Conservation (phyloP, 148 eudicot species). For the Tetragonia tetragonoides region DNA sequence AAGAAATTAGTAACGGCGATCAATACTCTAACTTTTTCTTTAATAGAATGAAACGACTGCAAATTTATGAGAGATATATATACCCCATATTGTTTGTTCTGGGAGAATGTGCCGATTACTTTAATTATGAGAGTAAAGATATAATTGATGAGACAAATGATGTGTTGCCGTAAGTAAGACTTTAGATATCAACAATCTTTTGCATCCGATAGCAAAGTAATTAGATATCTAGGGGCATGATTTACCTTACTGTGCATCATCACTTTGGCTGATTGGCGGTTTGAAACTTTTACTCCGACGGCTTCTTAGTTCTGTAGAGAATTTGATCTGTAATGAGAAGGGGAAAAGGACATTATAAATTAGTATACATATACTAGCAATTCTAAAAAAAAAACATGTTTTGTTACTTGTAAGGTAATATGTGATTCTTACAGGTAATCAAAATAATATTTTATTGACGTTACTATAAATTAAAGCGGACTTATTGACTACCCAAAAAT, state of each 20-base stretch:
- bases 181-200: conserved; percentile 1
- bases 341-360: too few relatives aligned
- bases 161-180: not conserved
- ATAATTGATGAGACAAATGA: not conserved
- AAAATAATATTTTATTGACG: not conserved
- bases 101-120: too few relatives aligned
- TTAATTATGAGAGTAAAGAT: not conserved
- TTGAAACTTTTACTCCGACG: not conserved
- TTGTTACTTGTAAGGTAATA: not conserved
- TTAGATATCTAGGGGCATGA: not conserved
- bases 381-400: too few relatives aligned
- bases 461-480: too few relatives aligned
- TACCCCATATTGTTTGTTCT: too few relatives aligned
- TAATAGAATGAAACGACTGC: too few relatives aligned
- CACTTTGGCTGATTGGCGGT: not conserved
- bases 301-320: not conserved
- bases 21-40: too few relatives aligned
- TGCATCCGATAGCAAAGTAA: not conserved
- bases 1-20: too few relatives aligned
- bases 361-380: too few relatives aligned
- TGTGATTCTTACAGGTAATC: not conserved
- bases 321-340: not conserved
- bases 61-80: too few relatives aligned
- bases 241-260: conserved; percentile 1
- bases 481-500: too few relatives aligned